Conservation (phyloP, 169 alveolate species). For the Perkinsus olseni region DNA sequence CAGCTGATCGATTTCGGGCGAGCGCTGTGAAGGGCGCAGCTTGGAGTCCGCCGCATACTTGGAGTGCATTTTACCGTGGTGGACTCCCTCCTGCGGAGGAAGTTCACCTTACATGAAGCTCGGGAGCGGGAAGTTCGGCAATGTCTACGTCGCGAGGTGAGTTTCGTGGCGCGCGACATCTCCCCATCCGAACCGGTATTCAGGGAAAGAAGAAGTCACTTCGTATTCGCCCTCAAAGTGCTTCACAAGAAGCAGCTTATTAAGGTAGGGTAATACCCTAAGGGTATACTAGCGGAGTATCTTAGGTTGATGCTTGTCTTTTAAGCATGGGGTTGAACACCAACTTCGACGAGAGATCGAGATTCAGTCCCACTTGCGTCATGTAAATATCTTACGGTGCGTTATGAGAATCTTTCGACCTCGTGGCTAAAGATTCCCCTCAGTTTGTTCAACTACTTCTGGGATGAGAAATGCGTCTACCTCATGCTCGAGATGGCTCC, state of each 20-base stretch:
- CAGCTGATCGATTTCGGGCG: too few species aligned
- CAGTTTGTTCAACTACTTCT: conserved; percentile 70
- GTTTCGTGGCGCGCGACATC: neutral
- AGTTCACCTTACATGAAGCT: conserved; percentile 31
- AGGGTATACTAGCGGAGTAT: neutral
- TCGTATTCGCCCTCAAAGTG: conserved; percentile 68
- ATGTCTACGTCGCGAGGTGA: conserved; percentile 58
- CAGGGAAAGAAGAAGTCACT: conserved; percentile 62
- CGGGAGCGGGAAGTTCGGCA: conserved; percentile 79
- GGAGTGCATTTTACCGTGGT: too few species aligned
- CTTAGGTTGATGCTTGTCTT: neutral
- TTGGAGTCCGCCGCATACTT: too few species aligned
- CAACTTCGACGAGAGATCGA: conserved; percentile 75
- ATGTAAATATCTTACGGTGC: conserved; percentile 51
- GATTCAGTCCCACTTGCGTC: conserved; percentile 67
- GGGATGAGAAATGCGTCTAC: conserved; percentile 71
- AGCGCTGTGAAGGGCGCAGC: too few species aligned
- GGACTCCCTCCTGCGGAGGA: too few species aligned
- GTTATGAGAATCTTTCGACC: neutral
- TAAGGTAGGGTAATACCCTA: conserved; percentile 8
- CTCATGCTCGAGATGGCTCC: conserved; percentile 75
- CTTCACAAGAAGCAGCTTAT: conserved; percentile 62
- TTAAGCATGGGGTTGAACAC: conserved; percentile 47
- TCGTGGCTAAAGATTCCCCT: neutral
- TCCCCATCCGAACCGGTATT: neutral